Percentiles rank a stretch among this genome's conserved stretches.
Conservation (phyloP, 202 grass and related monocot genomes). For the Cymbopogon flexuosus region DNA sequence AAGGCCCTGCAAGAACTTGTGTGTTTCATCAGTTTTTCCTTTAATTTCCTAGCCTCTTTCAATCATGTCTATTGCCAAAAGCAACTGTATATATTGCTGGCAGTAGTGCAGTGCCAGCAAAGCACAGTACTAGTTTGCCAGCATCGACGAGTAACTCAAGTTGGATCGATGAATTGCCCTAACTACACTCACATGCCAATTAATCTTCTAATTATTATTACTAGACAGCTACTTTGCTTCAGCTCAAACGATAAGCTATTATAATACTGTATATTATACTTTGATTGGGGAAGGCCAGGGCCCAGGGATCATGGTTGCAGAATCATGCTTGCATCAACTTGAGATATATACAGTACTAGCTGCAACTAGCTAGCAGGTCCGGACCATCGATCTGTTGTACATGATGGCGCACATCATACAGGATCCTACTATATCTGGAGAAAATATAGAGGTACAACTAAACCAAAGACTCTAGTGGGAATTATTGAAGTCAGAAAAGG, state of each 20-base stretch:
- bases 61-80: neutral
- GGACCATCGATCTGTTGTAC: neutral
- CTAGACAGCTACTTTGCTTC: neutral
- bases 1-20: neutral
- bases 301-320: neutral
- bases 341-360: neutral
- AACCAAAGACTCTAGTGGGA: slow-evolving; percentile 11
- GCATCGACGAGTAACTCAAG: slow-evolving; percentile 20
- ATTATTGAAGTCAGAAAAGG: slow-evolving; percentile 9
- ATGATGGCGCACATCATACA: slow-evolving; percentile 25
- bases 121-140: neutral
- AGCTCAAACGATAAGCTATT: neutral
- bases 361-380: neutral
- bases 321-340: slow-evolving; percentile 33
- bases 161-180: slow-evolving; percentile 19
- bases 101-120: neutral
- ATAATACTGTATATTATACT: neutral
- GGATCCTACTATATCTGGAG: neutral
- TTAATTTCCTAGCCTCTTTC: neutral
- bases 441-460: slow-evolving; percentile 3
- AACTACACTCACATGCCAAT: slow-evolving; percentile 19
- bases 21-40: neutral
- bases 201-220: slow-evolving; percentile 19
- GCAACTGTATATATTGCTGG: neutral
- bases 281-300: neutral